Base-by-base conservation (phyloP, 2,329 filamentous ascomycete genomes). In the Alternaria viburni region DNA sequence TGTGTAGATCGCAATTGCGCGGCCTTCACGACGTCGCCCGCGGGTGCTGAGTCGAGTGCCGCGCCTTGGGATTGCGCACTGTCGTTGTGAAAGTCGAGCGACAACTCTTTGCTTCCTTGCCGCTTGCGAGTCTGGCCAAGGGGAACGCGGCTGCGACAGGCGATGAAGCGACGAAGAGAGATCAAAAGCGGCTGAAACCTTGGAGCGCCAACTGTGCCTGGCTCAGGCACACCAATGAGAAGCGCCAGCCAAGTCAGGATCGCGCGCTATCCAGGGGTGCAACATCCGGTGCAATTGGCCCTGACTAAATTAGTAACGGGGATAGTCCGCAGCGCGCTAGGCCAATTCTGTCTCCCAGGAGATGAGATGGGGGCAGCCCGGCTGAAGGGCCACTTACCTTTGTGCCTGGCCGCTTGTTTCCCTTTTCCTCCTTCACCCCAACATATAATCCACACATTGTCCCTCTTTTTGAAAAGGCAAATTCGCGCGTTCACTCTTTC, bases 401-500 rank as follows among this genome's bases (percentile, higher is more conserved):
- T 69, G 68, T 62, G 56, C 57, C 66, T 68, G 69, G 67, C 72
- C 69, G 68, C 69, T 69, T 64, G 57, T 50, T 69, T 67, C 66
- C 64, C 67, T 63, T 70, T 65, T 65, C 61, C 62, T 60, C 63
- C 64, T 74, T 73, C 75, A 74, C 71, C 69, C 57, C 62, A 55
- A 30, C 55, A 62, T 73, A 72, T 74, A 67, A 73, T 59, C 62
- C 58, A 69, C 67, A 59, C 58, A 66, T 59, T 69, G 71, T 69
- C 70, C 66, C 70, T 72, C 71, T 30, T 57, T 41, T 62, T 61
- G 47, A 54, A 70, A 65, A 67, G 71, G 69, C 68, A 73, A 54
- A 60, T 70, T 75, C 74, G 68, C 75, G 76, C 77, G 77, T 79
- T 77, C 77, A 79, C 75, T 79, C 77, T 61, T 78, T 79, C 69